Conservation (phyloP, 2,329 filamentous ascomycete species). For the Aspergillus pseudoviridinutans region DNA sequence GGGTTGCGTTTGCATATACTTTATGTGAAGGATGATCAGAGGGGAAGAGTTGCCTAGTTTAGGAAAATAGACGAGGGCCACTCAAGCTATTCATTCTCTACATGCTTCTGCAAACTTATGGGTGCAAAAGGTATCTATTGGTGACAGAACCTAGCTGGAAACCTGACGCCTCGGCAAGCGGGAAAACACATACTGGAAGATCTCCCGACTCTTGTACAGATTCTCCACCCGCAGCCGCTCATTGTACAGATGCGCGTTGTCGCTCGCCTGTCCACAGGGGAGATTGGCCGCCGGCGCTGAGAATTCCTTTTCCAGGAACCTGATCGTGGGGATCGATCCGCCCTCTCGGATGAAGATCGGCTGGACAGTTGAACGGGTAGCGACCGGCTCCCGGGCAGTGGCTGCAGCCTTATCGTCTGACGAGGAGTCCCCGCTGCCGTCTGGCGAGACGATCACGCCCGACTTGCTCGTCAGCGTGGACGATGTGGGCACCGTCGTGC, state of each 20-base stretch:
- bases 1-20: no score
- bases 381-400: background rate
- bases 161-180: constrained; percentile 46
- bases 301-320: constrained; percentile 94
- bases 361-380: constrained; percentile 13
- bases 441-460: constrained; percentile 2
- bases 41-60: no score
- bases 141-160: no score
- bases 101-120: no score
- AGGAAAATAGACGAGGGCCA: no score
- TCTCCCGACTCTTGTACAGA: constrained; percentile 84
- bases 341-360: constrained; percentile 94
- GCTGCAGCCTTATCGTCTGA: background rate
- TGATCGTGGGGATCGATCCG: constrained; percentile 88
- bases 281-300: constrained; percentile 84
- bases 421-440: constrained; percentile 1
- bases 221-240: constrained; percentile 87
- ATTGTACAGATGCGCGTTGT: constrained; percentile 90
- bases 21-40: no score
- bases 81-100: no score
- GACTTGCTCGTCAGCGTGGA: constrained; percentile 36
- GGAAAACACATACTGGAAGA: constrained; percentile 81
- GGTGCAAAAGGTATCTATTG: no score
- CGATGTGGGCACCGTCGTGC: constrained; percentile 33
- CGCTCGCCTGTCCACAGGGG: constrained; percentile 90